Conservation (phyloP, 768 basidiomycete species). For the Phylloporus sp. region DNA sequence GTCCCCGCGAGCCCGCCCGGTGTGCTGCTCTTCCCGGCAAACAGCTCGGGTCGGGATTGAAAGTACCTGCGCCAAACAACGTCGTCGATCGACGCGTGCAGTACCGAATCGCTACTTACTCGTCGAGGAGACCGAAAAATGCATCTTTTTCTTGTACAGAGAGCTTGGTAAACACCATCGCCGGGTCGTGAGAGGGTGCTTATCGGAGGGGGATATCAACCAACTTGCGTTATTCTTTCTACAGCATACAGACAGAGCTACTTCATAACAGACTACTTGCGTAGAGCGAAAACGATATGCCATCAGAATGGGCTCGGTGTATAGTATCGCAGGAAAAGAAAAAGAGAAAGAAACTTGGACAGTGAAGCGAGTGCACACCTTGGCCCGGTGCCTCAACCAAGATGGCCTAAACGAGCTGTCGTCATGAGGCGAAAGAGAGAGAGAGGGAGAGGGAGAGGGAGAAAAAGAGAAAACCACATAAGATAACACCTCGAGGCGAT, state of each 20-base stretch:
- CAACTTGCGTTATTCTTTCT: constrained; percentile 15
- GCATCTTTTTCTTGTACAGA: constrained; percentile 68
- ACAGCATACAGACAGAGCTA: constrained; percentile 32
- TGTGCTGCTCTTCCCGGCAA: constrained; percentile 32
- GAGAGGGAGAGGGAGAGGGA: too few relatives aligned
- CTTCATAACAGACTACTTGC: constrained; percentile 23
- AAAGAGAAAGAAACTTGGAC: not conserved
- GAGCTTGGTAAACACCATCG: constrained; percentile 71
- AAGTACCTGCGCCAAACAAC: constrained; percentile 79
- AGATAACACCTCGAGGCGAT: constrained; percentile 25
- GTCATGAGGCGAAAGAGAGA: constrained; percentile 5
- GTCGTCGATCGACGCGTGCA: not conserved
- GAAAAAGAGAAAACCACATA: constrained; percentile 10
- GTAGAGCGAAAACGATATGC: constrained; percentile 15
- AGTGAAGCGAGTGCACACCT: not conserved
- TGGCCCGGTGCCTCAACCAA: not conserved
- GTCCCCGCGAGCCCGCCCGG: constrained; percentile 16
- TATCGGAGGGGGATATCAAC: constrained; percentile 6
- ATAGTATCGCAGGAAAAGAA: constrained; percentile 16
- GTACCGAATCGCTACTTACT: constrained; percentile 40
- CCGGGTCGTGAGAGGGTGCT: not conserved
- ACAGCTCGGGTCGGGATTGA: constrained; percentile 62
- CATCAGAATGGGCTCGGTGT: constrained; percentile 13
- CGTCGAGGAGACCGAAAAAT: constrained; percentile 76
- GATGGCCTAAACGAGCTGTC: constrained; percentile 5